phyloP scores from a whole-genome alignment of 179 eudicot genomes.

The Silene coronaria region DNA sequence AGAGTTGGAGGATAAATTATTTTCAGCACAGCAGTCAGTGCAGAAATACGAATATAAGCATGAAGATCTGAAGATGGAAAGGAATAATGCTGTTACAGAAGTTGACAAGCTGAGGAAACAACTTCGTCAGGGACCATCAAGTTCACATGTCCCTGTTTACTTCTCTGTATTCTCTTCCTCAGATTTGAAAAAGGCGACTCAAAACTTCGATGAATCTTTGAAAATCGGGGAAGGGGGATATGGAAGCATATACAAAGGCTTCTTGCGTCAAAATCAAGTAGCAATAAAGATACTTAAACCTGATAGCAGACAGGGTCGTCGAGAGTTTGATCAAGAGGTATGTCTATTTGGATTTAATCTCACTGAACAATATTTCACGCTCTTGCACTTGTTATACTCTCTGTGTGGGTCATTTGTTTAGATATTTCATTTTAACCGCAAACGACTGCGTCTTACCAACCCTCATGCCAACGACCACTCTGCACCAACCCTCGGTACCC shows the following conservation, averaged over 20 bases:
- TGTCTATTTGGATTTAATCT: background rate
- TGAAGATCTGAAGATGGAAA: slow-evolving; percentile 53
- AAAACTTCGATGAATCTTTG: slow-evolving; percentile 40
- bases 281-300: slow-evolving; percentile 66
- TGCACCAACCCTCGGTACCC: too few species aligned
- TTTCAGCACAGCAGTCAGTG: slow-evolving; percentile 52
- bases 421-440: background rate
- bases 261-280: slow-evolving; percentile 57
- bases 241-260: slow-evolving; percentile 60
- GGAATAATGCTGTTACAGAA: slow-evolving; percentile 46
- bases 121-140: slow-evolving; percentile 32
- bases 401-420: background rate
- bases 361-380: background rate
- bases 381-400: background rate
- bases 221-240: slow-evolving; percentile 86
- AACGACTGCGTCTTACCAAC: too few species aligned
- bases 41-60: slow-evolving; percentile 55
- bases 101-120: slow-evolving; percentile 45
- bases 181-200: slow-evolving; percentile 66
- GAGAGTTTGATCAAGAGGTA: slow-evolving; percentile 80
- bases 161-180: slow-evolving; percentile 51
- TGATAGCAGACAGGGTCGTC: slow-evolving; percentile 56
- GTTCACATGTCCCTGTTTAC: slow-evolving; percentile 30
- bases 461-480: too few species aligned
- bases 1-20: slow-evolving; percentile 42